Evolutionary conservation across 306 rosid genomes (phyloP).

Genomic region (Corylus heterophylla): DNA sequence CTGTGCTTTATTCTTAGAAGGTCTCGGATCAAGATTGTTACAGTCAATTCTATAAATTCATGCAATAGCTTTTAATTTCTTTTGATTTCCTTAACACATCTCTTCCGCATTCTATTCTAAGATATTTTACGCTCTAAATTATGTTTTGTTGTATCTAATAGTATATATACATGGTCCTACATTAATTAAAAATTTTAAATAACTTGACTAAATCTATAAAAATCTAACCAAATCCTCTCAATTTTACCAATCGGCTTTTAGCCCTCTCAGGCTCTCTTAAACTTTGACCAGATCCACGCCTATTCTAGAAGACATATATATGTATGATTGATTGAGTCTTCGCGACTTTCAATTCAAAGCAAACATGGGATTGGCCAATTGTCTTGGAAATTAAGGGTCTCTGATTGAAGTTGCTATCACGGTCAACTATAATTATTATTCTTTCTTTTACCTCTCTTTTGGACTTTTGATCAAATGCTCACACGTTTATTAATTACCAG

Average conservation of each 20-base stretch:
- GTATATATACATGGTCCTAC: no score
- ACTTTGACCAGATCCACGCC: conserved; percentile 1
- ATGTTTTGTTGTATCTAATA: no score
- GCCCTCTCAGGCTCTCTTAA: neutral
- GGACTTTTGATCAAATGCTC: neutral
- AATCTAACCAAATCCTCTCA: no score
- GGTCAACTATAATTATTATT: neutral
- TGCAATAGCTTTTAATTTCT: no score
- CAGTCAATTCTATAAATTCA: no score
- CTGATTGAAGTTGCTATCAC: neutral
- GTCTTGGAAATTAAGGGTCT: neutral
- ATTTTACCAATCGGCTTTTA: neutral
- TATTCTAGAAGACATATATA: neutral
- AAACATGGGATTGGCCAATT: neutral
- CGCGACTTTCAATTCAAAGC: conserved; percentile 34
- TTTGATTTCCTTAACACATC: no score
- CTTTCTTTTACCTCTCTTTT: neutral
- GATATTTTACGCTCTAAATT: no score
- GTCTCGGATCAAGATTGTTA: no score
- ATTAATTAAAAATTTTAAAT: no score
- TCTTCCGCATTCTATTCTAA: no score
- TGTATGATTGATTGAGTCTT: neutral
- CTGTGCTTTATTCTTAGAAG: no score
- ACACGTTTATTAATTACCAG: neutral
- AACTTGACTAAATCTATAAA: no score